Evolutionary conservation across 176 grass and related monocot species (phyloP).

Genomic region (Microstegium vimineum): DNA sequence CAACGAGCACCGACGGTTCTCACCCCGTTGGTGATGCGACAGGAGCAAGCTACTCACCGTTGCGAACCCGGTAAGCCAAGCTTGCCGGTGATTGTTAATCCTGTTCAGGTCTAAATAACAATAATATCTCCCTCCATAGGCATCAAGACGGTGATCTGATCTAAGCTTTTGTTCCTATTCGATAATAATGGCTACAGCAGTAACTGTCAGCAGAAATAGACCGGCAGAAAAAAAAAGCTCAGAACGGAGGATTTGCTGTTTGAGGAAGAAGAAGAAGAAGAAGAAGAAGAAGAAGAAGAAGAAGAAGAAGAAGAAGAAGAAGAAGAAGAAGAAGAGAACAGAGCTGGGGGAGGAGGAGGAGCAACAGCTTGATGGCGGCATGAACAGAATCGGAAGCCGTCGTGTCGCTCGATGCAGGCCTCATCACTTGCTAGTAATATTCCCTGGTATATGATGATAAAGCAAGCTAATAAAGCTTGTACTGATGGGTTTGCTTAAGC

Average conservation of each 20-base stretch:
- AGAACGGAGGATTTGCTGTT: background rate
- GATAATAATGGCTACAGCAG: background rate
- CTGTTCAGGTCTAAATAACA: constrained; percentile 15
- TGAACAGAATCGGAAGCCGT: background rate
- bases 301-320: too few relatives aligned
- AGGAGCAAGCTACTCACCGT: background rate
- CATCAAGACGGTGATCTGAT: constrained; percentile 20
- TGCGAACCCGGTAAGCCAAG: constrained; percentile 1
- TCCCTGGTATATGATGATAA: background rate
- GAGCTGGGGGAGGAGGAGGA: background rate
- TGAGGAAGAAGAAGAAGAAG: too few relatives aligned
- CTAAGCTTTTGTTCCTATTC: background rate
- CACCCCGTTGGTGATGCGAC: background rate
- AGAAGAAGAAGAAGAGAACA: too few relatives aligned
- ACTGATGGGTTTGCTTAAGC: constrained; percentile 27
- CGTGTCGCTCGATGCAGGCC: background rate
- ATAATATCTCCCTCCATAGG: background rate
- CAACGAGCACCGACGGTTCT: constrained; percentile 24
- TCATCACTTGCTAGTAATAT: background rate
- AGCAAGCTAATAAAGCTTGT: constrained; percentile 23
- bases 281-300: too few relatives aligned
- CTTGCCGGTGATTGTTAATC: constrained; percentile 30
- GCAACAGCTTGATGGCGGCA: constrained; percentile 2
- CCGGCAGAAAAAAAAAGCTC: background rate
- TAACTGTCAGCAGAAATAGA: background rate